Percentiles rank a stretch among this genome's conserved stretches.
phyloP scores from a whole-genome alignment of 75 land plant species.

The Adiantum capillusveneris region DNA sequence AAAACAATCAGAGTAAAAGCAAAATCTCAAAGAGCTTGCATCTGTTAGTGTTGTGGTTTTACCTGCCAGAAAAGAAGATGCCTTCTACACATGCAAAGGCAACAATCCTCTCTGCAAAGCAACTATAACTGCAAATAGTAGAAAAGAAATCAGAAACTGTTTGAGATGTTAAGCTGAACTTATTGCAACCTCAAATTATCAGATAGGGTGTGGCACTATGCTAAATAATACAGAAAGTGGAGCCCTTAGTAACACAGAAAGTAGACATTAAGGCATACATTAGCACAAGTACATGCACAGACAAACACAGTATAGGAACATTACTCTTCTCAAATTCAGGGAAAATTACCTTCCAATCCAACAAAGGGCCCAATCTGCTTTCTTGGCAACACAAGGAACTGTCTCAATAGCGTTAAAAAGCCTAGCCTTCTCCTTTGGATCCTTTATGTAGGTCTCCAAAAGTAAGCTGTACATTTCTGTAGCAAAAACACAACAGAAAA shows the following conservation, averaged over 20 bases:
- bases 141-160: background rate
- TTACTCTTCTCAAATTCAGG: too few species aligned
- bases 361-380: conserved; percentile 82
- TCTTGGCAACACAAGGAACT: conserved; percentile 55
- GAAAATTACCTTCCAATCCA: conserved; percentile 58
- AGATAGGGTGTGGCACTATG: too few species aligned
- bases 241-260: too few species aligned
- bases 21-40: conserved; percentile 15
- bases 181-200: too few species aligned
- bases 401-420: conserved; percentile 78
- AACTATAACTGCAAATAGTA: conserved; percentile 19
- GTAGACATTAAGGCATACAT: too few species aligned
- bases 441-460: conserved; percentile 72
- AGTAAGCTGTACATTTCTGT: conserved; percentile 79
- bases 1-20: too few species aligned
- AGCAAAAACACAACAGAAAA: too few species aligned
- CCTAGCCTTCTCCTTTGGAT: conserved; percentile 47
- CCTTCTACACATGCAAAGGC: conserved; percentile 93
- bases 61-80: conserved; percentile 87
- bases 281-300: too few species aligned
- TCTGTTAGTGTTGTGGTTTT: too few species aligned
- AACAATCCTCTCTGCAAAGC: conserved; percentile 72
- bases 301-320: background rate
- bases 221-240: too few species aligned
- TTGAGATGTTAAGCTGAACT: too few species aligned